Percentiles rank a stretch among this genome's conserved stretches.
phyloP scores from a whole-genome alignment of 805 yeast species.

The Saccharomycopsis sp. region DNA sequence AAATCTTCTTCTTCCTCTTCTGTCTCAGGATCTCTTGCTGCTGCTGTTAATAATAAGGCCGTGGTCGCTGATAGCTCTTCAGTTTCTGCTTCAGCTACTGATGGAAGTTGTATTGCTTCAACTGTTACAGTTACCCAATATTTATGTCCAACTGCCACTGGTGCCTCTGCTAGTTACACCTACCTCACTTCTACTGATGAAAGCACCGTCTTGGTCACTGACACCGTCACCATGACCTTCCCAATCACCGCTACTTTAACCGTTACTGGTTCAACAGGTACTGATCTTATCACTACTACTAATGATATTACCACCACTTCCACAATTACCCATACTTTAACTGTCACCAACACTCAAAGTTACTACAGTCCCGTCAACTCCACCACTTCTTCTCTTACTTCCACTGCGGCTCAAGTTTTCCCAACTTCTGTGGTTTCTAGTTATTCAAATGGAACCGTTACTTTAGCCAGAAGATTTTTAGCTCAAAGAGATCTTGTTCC shows the following conservation, averaged over 20 bases:
- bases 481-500: too few species aligned
- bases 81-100: background rate
- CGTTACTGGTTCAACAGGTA: slow-evolving; percentile 9
- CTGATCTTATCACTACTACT: slow-evolving; percentile 6
- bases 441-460: slow-evolving; percentile 1
- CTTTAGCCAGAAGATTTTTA: background rate
- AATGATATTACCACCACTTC: slow-evolving; percentile 5
- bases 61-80: slow-evolving; percentile 3
- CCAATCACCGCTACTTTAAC: slow-evolving; percentile 13
- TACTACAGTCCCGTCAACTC: background rate
- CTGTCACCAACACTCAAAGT: slow-evolving; percentile 9
- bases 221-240: slow-evolving; percentile 9
- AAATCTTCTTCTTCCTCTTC: too few species aligned
- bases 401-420: too few species aligned
- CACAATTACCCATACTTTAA: slow-evolving; percentile 1
- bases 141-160: background rate
- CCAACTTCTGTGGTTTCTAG: background rate
- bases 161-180: background rate
- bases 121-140: slow-evolving; percentile 5
- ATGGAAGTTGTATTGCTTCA: background rate
- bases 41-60: background rate
- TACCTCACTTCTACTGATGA: slow-evolving; percentile 7
- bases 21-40: background rate
- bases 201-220: slow-evolving; percentile 3
- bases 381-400: background rate